Conservation (phyloP, 2,329 filamentous ascomycete genomes). For the Curvularia lunata region DNA sequence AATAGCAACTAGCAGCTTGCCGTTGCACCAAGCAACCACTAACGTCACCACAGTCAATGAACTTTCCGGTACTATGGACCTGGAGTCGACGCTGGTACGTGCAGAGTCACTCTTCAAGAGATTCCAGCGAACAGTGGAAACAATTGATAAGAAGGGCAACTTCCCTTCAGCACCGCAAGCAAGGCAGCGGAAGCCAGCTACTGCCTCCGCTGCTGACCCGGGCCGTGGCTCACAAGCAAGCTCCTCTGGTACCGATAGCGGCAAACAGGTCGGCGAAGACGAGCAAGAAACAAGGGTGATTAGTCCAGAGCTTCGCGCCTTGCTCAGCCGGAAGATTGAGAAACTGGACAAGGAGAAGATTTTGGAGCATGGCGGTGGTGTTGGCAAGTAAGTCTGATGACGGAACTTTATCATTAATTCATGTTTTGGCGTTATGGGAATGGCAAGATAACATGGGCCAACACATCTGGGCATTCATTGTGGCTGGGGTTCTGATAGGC, state of each 20-base stretch:
- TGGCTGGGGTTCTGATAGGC: conserved; percentile 3
- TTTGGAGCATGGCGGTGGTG: conserved; percentile 42
- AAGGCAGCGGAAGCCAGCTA: conserved; percentile 56
- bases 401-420: not conserved
- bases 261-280: conserved; percentile 42
- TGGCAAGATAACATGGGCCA: not conserved
- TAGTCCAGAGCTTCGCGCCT: conserved; percentile 65
- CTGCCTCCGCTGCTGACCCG: conserved; percentile 41
- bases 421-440: conserved; percentile 4
- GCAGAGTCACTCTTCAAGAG: conserved; percentile 87
- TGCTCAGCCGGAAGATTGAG: conserved; percentile 67
- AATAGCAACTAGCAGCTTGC: not conserved
- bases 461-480: not conserved
- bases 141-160: conserved; percentile 88
- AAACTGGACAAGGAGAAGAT: conserved; percentile 55
- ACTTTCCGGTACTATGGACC: conserved; percentile 88
- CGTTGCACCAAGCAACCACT: conserved; percentile 6
- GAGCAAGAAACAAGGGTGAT: conserved; percentile 60
- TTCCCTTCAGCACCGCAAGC: conserved; percentile 67
- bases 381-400: conserved; percentile 10
- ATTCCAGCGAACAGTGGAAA: conserved; percentile 87
- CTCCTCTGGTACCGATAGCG: conserved; percentile 41
- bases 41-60: conserved; percentile 75
- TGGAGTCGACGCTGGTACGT: conserved; percentile 82
- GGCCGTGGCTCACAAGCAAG: conserved; percentile 31